Percentiles rank a stretch among this genome's conserved stretches.
These are phyloP conservation scores for Trichosporon ovoides DNA, from an alignment of 1,284 basidiomycete genomes.

Conservation along the genomic window DNA sequence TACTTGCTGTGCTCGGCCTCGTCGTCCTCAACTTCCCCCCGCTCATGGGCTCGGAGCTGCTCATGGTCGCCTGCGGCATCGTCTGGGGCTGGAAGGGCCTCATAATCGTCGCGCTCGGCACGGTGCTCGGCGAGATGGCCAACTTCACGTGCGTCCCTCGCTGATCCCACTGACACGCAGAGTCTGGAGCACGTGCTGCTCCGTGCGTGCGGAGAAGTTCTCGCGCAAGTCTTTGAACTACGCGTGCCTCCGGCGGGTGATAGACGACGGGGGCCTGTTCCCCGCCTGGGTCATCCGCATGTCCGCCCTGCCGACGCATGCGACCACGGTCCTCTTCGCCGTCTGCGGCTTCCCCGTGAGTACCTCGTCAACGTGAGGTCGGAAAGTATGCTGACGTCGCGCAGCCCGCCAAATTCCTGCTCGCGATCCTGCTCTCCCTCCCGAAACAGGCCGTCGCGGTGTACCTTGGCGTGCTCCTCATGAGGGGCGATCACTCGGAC, in stretches of 20 bases:
- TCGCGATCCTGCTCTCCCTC: slow-evolving; percentile 42
- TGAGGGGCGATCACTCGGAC: background rate
- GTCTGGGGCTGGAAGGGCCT: slow-evolving; percentile 48
- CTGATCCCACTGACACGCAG: slow-evolving; percentile 14
- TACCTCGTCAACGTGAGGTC: no score
- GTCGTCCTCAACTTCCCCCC: slow-evolving; percentile 49
- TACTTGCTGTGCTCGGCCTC: slow-evolving; percentile 41
- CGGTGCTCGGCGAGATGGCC: slow-evolving; percentile 40
- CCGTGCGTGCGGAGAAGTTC: slow-evolving; percentile 34
- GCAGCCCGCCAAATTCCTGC: slow-evolving; percentile 34
- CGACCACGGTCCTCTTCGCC: slow-evolving; percentile 45
- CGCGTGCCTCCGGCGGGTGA: slow-evolving; percentile 40
- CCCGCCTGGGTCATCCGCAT: slow-evolving; percentile 39
- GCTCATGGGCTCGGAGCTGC: slow-evolving; percentile 41
- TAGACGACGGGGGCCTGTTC: slow-evolving; percentile 44
- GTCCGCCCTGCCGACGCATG: slow-evolving; percentile 41
- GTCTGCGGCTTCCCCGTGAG: slow-evolving; percentile 32
- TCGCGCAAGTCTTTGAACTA: slow-evolving; percentile 45
- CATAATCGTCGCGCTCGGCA: slow-evolving; percentile 38
- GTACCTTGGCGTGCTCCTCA: slow-evolving; percentile 20
- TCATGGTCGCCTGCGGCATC: slow-evolving; percentile 40
- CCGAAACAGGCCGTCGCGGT: slow-evolving; percentile 45
- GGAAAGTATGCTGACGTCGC: no score
- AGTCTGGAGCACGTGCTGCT: slow-evolving; percentile 44
- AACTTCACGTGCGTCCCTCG: slow-evolving; percentile 29